Percentiles rank a stretch among this genome's conserved stretches.
phyloP scores from a whole-genome alignment of 371 early-diverging fungal species.

The Smittium culicis region DNA sequence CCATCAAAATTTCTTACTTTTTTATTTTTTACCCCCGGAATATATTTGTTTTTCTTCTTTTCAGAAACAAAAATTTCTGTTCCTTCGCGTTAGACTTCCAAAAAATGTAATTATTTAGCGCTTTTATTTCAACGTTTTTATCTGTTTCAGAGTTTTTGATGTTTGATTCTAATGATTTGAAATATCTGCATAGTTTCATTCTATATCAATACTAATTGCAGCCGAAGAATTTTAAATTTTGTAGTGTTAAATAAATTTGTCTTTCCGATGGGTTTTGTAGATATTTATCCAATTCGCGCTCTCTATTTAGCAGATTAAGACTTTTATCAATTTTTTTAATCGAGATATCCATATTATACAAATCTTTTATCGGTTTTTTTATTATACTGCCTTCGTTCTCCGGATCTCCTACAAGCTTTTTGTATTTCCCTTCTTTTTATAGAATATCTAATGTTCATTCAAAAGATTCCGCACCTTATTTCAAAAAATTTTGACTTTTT shows the following conservation, averaged over 20 bases:
- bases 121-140: background rate
- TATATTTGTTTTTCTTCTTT: background rate
- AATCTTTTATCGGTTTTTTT: background rate
- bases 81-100: background rate
- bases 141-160: background rate
- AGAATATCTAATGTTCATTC: too few relatives aligned
- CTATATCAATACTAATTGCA: background rate
- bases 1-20: background rate
- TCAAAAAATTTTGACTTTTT: too few relatives aligned
- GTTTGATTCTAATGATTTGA: background rate
- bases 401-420: too few relatives aligned
- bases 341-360: background rate
- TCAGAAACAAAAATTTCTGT: background rate
- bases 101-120: background rate
- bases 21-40: background rate
- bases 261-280: background rate
- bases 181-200: background rate
- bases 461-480: too few relatives aligned
- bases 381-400: too few relatives aligned
- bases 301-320: background rate
- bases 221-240: background rate
- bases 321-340: background rate
- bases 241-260: background rate
- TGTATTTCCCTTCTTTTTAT: too few relatives aligned
- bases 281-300: background rate